Base-by-base conservation (phyloP, 202 grass and related monocot genomes). In the Schoenoplectus triqueter region DNA sequence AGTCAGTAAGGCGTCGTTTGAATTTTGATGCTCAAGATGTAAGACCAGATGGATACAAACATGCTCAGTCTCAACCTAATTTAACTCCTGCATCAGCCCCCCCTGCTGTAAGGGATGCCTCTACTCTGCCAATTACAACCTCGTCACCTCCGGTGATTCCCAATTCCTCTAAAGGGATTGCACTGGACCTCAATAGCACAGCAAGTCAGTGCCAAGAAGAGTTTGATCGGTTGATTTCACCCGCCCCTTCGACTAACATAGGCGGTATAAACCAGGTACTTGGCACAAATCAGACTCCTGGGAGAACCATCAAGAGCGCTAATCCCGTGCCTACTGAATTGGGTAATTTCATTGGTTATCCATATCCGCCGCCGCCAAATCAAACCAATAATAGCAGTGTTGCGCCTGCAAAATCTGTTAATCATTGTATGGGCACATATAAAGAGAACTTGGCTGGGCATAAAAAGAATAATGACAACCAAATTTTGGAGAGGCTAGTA, bases 161-260 rank as follows among this genome's bases (percentile, higher is more conserved):
- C 14, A 88, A 18, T 54, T 57, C 85, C 50, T 31, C 88, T 69
- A 85, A 84, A 42, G 78, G 47, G 64, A 80, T 84, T 54, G 50
- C 17, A 74, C 82, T 94, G 66, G 84, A 90, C 79, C 62, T 94
- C 64, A 87, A 87, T 87, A 86, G 40, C 75, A 90, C 84, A 76
- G 80, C 51, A 47, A 89, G 61, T 81, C 73, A 82, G 50, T 85
- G 73, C 31, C 46, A 73, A 73, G 84, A 73, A 49, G 83, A 68
- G 78, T 87, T 56, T 40, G 80, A 76, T 85, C 87, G 69, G 57
- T 72, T 66, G 45, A 69, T 82, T 82, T 63, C 80, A 40, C 50
- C 31, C 18, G 50, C 17, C 11, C 13, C 60, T 82, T 66, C 63
- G 1, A 68, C 40, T 20, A 77, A 9, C 73, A 77, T 14, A 77